phyloP scores from a whole-genome alignment of 257 asterid genomes.

The Lithospermum erythrorhizon region DNA sequence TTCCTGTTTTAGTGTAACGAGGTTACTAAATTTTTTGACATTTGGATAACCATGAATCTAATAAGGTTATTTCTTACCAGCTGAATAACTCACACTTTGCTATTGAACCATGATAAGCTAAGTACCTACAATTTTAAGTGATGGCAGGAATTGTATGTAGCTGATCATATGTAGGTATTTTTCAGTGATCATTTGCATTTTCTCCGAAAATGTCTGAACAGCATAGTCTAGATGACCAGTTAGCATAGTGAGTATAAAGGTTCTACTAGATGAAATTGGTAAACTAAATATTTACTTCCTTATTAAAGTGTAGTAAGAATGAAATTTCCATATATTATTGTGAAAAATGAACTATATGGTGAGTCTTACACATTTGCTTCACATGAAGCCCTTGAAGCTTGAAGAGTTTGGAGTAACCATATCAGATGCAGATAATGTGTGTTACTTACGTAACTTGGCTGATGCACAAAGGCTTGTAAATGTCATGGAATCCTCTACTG shows the following conservation, averaged over 20 bases:
- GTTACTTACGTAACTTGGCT: conserved; percentile 65
- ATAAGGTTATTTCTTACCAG: not conserved
- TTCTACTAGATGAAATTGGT: not conserved
- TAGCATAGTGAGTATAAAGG: not conserved
- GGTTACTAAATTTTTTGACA: not conserved
- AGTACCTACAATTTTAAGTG: not conserved
- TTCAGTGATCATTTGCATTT: not conserved
- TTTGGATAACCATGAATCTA: not conserved
- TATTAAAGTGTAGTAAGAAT: not conserved
- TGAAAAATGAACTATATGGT: conserved; percentile 1
- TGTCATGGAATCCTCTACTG: conserved; percentile 52
- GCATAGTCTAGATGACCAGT: not conserved
- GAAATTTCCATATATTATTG: not conserved
- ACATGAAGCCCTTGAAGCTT: conserved; percentile 65
- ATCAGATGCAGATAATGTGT: conserved; percentile 66
- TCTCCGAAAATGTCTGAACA: not conserved
- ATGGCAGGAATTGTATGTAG: not conserved
- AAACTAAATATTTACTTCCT: too few relatives aligned
- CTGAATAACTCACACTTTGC: not conserved
- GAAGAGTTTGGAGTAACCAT: conserved; percentile 87
- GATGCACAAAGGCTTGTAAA: conserved; percentile 69
- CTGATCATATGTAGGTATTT: not conserved
- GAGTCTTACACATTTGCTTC: conserved; percentile 14
- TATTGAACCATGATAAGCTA: not conserved
- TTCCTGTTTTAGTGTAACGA: not conserved